Percentiles rank a stretch among this genome's conserved stretches.
phyloP scores from a whole-genome alignment of 2,329 filamentous ascomycete genomes.

The Emergomyces africanus region DNA sequence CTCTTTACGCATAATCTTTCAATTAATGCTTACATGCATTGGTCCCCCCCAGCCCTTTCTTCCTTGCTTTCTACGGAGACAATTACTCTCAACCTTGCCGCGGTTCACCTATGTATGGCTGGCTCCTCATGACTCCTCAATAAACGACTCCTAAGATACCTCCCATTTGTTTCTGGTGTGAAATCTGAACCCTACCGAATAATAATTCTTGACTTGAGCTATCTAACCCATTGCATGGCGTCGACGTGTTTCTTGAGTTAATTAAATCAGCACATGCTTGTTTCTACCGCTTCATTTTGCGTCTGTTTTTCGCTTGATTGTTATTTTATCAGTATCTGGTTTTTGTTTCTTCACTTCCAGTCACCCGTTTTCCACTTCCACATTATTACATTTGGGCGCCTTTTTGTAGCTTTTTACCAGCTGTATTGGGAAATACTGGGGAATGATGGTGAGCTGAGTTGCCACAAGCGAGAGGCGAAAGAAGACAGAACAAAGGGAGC shows the following conservation, averaged over 20 bases:
- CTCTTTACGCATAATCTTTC: not conserved
- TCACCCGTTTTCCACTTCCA: not conserved
- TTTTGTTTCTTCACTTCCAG: not conserved
- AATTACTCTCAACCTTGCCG: not conserved
- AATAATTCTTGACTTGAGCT: not conserved
- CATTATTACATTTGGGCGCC: not conserved
- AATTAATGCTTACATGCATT: not conserved
- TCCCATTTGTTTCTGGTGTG: not conserved
- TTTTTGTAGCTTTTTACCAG: not conserved
- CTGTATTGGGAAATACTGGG: too few relatives aligned
- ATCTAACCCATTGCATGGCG: not conserved
- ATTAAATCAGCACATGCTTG: not conserved
- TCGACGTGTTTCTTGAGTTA: not conserved
- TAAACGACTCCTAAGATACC: not conserved
- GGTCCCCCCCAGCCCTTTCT: not conserved
- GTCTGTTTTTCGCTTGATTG: not conserved
- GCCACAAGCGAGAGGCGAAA: too few relatives aligned
- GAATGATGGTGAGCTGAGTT: too few relatives aligned
- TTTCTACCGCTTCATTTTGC: not conserved
- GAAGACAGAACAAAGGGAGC: too few relatives aligned
- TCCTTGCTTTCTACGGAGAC: not conserved
- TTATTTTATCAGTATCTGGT: not conserved
- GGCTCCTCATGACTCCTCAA: not conserved
- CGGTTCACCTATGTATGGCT: not conserved
- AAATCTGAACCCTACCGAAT: not conserved